Conservation (phyloP, 2,329 filamentous ascomycete genomes). For the Colletotrichum phormii region DNA sequence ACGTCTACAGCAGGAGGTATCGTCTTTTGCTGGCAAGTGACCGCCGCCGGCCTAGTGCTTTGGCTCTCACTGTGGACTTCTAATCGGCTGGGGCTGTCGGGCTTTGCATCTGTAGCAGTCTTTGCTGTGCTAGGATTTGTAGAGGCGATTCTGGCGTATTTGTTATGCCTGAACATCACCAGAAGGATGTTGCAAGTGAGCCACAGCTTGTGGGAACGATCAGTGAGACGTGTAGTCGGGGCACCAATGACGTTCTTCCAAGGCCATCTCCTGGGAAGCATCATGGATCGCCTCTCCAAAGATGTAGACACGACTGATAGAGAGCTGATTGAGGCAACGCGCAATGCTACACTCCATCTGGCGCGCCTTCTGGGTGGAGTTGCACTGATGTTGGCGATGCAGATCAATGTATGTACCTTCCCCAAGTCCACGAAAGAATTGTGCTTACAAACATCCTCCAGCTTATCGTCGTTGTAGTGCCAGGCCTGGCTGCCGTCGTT, state of each 20-base stretch:
- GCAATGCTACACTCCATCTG: neutral
- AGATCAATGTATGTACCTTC: neutral
- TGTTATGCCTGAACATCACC: neutral
- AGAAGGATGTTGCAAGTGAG: neutral
- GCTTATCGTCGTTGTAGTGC: neutral
- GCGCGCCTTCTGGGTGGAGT: neutral
- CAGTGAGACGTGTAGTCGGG: neutral
- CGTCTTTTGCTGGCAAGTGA: neutral
- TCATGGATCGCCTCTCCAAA: conserved; percentile 10
- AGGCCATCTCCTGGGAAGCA: neutral
- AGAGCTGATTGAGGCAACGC: neutral
- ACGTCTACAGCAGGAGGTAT: neutral
- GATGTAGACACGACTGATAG: conserved; percentile 1
- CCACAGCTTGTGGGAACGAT: conserved; percentile 6
- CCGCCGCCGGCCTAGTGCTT: neutral
- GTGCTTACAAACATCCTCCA: neutral
- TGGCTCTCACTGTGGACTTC: conserved; percentile 4
- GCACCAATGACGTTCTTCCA: conserved; percentile 1
- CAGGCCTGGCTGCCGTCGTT: conserved; percentile 3
- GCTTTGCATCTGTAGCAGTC: neutral
- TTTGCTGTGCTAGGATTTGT: neutral
- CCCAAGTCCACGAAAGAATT: no score
- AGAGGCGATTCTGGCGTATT: conserved; percentile 1
- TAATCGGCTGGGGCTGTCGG: neutral
- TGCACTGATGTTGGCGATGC: neutral